Evolutionary conservation across 768 basidiomycete genomes (phyloP).

Genomic region (Cystofilobasidium capitatum): DNA sequence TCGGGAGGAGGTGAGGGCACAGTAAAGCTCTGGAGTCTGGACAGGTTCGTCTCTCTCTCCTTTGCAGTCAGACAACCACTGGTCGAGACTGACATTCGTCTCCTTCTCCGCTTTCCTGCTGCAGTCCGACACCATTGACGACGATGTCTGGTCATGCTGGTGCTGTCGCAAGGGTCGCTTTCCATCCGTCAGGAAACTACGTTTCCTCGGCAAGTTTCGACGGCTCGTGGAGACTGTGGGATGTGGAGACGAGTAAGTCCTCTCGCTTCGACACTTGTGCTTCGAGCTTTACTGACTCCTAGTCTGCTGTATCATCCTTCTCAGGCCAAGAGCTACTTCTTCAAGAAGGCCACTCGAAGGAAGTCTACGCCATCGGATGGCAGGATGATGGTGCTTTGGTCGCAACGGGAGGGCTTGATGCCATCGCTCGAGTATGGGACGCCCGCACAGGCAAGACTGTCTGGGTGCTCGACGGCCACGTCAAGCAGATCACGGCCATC

Average conservation of each 20-base stretch:
- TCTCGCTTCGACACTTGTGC: background rate
- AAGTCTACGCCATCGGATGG: slow-evolving; percentile 91
- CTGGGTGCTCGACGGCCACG: slow-evolving; percentile 96
- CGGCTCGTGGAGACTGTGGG: slow-evolving; percentile 96
- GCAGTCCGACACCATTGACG: slow-evolving; percentile 74
- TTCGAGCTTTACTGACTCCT: background rate
- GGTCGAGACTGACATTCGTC: background rate
- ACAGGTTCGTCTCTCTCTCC: slow-evolving; percentile 50
- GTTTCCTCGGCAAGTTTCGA: slow-evolving; percentile 93
- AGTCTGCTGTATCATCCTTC: background rate
- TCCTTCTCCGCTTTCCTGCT: slow-evolving; percentile 5
- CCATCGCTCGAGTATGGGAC: slow-evolving; percentile 96
- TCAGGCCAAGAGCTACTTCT: slow-evolving; percentile 54
- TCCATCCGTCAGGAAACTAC: slow-evolving; percentile 91
- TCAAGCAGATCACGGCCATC: slow-evolving; percentile 80
- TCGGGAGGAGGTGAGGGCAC: slow-evolving; percentile 82
- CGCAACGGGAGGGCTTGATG: slow-evolving; percentile 91
- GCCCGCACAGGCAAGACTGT: slow-evolving; percentile 86
- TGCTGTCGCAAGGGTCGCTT: slow-evolving; percentile 85
- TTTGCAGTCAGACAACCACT: background rate
- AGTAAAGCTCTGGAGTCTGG: slow-evolving; percentile 81
- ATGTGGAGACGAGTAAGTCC: slow-evolving; percentile 59
- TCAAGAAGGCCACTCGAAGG: slow-evolving; percentile 95
- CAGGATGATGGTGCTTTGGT: slow-evolving; percentile 88
- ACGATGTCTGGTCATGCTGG: slow-evolving; percentile 79